phyloP scores from a whole-genome alignment of 441 rosid species.

The Sinapis alba region DNA sequence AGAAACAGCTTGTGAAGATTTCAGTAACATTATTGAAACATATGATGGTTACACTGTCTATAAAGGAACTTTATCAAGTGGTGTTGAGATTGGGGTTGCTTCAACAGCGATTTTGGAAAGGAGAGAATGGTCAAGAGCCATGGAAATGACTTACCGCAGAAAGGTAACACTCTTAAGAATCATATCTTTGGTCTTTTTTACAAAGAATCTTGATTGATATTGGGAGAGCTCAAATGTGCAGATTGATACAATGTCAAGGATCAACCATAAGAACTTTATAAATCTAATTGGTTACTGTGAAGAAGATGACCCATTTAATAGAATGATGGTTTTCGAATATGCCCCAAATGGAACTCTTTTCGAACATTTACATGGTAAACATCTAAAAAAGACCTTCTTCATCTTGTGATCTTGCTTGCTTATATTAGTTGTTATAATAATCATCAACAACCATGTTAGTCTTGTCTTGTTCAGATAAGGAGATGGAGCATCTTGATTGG shows the following conservation, averaged over 20 bases:
- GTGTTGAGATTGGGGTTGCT: conserved; percentile 88
- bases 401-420: neutral
- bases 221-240: conserved; percentile 22
- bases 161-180: conserved; percentile 41
- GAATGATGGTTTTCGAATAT: conserved; percentile 96
- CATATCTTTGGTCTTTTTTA: neutral
- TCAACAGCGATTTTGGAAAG: conserved; percentile 47
- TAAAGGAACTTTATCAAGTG: conserved; percentile 91
- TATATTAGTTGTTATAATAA: neutral
- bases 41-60: conserved; percentile 51
- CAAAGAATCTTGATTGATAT: neutral
- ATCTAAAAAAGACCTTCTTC: neutral
- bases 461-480: conserved; percentile 55
- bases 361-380: conserved; percentile 88
- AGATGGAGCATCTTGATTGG: conserved; percentile 88
- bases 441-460: conserved; percentile 18
- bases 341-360: conserved; percentile 93
- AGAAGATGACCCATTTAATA: conserved; percentile 73
- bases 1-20: conserved; percentile 94
- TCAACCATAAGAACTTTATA: conserved; percentile 80
- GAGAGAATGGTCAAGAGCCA: conserved; percentile 62
- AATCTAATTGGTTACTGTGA: conserved; percentile 89
- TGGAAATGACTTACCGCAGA: conserved; percentile 63
- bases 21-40: conserved; percentile 74
- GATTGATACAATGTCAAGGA: conserved; percentile 65